These are phyloP conservation scores for Eleusine indica DNA, from an alignment of 176 grass and related monocot genomes.

Conservation along the genomic window DNA sequence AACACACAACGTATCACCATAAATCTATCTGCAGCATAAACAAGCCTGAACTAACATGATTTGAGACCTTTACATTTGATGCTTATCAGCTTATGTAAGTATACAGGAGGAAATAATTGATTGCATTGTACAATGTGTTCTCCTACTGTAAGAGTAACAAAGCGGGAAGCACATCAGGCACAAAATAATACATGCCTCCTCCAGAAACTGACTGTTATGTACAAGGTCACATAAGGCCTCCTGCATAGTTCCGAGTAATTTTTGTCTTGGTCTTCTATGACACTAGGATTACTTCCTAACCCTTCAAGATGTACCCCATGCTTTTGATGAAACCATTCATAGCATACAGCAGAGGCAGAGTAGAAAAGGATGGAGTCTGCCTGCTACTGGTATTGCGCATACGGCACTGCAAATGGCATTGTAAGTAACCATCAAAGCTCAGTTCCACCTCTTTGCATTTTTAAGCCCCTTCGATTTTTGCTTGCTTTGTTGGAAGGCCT, in stretches of 20 bases:
- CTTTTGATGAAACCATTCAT: background rate
- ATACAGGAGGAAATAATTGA: conserved; percentile 20
- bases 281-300: conserved; percentile 7
- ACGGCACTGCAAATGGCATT: background rate
- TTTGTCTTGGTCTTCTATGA: conserved; percentile 23
- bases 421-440: conserved; percentile 15
- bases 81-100: background rate
- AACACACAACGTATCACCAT: background rate
- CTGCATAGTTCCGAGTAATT: conserved; percentile 18
- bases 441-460: conserved; percentile 85
- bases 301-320: conserved; percentile 9
- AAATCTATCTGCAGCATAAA: background rate
- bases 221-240: conserved; percentile 40
- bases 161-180: background rate
- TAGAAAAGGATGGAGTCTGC: conserved; percentile 5
- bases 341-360: background rate
- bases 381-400: background rate
- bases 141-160: background rate
- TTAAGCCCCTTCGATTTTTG: conserved; percentile 80
- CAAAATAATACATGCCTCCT: conserved; percentile 27
- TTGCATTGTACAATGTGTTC: conserved; percentile 24
- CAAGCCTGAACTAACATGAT: conserved; percentile 1
- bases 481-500: conserved; percentile 91
- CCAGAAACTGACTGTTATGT: conserved; percentile 52
- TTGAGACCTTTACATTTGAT: conserved; percentile 1